Evolutionary conservation across 2,329 filamentous ascomycete species (phyloP).

Genomic region (Aspergillus calidoustus): DNA sequence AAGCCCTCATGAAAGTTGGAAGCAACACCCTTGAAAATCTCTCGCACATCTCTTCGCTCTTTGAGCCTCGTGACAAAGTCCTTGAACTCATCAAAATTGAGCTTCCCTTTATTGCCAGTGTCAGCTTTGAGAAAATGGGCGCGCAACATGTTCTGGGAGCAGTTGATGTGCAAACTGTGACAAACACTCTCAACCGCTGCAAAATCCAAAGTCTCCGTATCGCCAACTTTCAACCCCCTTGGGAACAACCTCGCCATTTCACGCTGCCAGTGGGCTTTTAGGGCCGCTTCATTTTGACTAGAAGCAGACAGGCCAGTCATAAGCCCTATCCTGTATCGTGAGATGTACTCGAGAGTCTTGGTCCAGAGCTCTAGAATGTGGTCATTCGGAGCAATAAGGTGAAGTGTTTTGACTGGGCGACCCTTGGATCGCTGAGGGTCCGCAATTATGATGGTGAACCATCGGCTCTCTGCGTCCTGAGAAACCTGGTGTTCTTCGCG

Average conservation of each 20-base stretch:
- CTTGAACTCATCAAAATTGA: constrained; percentile 82
- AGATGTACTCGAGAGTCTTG: constrained; percentile 79
- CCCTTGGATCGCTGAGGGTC: constrained; percentile 78
- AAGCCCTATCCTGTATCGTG: constrained; percentile 82
- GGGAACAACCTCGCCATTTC: constrained; percentile 75
- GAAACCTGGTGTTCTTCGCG: constrained; percentile 79
- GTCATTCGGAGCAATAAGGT: constrained; percentile 78
- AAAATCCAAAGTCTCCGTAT: constrained; percentile 75
- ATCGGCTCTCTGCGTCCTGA: constrained; percentile 69
- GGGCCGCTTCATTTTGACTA: constrained; percentile 76
- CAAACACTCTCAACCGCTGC: constrained; percentile 81
- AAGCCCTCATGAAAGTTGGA: constrained; percentile 67
- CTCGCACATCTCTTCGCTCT: constrained; percentile 77
- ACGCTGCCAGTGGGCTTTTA: constrained; percentile 81
- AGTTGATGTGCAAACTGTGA: constrained; percentile 89
- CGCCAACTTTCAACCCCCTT: constrained; percentile 46
- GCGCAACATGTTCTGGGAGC: constrained; percentile 73
- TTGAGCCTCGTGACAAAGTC: constrained; percentile 83
- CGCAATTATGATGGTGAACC: constrained; percentile 90
- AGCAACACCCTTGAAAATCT: constrained; percentile 69
- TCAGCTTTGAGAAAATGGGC: constrained; percentile 77
- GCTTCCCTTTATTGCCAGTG: constrained; percentile 62
- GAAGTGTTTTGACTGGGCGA: constrained; percentile 73
- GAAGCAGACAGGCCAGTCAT: constrained; percentile 85
- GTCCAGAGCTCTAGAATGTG: constrained; percentile 80